phyloP scores from a whole-genome alignment of 2,329 filamentous ascomycete species.

The Aspergillus sclerotialis region DNA sequence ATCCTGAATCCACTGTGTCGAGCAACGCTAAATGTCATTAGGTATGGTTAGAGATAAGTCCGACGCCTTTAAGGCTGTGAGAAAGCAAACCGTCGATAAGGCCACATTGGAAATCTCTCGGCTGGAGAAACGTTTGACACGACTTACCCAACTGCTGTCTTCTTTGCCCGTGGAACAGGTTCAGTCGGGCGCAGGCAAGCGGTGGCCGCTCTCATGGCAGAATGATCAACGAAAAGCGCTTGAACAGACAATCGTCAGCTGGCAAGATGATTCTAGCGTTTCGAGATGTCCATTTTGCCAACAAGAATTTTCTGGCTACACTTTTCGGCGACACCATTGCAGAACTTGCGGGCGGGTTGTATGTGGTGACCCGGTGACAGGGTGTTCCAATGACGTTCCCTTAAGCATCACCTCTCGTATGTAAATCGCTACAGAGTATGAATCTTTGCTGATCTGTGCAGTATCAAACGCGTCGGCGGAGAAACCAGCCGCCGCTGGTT shows the following conservation, averaged over 20 bases:
- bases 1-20: neutral
- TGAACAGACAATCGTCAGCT: slow-evolving; percentile 87
- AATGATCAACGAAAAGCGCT: slow-evolving; percentile 71
- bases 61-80: slow-evolving; percentile 59
- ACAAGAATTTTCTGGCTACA: slow-evolving; percentile 90
- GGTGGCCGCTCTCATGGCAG: slow-evolving; percentile 54
- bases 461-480: slow-evolving; percentile 34
- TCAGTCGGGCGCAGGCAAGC: slow-evolving; percentile 42
- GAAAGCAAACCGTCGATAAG: slow-evolving; percentile 73
- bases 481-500: slow-evolving; percentile 38
- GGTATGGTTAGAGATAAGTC: slow-evolving; percentile 66
- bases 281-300: slow-evolving; percentile 85
- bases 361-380: slow-evolving; percentile 78
- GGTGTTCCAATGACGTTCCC: slow-evolving; percentile 76
- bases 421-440: slow-evolving; percentile 18
- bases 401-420: slow-evolving; percentile 65
- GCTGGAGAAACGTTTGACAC: slow-evolving; percentile 84
- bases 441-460: slow-evolving; percentile 17
- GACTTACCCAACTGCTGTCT: slow-evolving; percentile 76
- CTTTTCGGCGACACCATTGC: slow-evolving; percentile 90
- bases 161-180: slow-evolving; percentile 63
- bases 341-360: slow-evolving; percentile 88
- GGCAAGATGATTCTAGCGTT: slow-evolving; percentile 86
- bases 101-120: slow-evolving; percentile 81
- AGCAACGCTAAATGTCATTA: slow-evolving; percentile 10